Evolutionary conservation across 805 yeast species (phyloP).

Genomic region (Kazachstania martiniae): DNA sequence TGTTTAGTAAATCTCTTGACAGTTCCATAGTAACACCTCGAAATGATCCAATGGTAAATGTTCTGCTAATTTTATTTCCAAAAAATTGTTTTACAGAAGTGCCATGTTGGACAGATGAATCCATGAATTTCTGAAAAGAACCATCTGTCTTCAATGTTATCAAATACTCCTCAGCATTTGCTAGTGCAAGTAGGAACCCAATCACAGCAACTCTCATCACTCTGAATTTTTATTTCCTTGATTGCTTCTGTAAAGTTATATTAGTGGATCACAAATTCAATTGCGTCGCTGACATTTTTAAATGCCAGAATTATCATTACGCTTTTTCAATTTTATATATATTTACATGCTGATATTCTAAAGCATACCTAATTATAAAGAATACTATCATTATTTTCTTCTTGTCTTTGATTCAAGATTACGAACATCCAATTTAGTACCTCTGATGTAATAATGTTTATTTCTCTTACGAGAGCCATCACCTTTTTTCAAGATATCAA

Average conservation of each 20-base stretch:
- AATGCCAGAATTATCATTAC: too few species aligned
- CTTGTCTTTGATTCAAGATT: conserved; percentile 44
- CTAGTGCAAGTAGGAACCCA: too few species aligned
- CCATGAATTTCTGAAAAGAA: conserved; percentile 38
- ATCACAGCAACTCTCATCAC: too few species aligned
- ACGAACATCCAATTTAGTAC: conserved; percentile 62
- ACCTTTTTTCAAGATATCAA: conserved; percentile 63
- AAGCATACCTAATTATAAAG: too few species aligned
- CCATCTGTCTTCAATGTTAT: conserved; percentile 42
- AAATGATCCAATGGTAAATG: conserved; percentile 59
- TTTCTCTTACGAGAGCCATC: conserved; percentile 59
- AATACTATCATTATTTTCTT: conserved; percentile 14
- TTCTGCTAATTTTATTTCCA: conserved; percentile 36
- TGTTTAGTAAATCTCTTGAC: conserved; percentile 35
- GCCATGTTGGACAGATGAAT: conserved; percentile 30
- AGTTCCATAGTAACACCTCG: conserved; percentile 61
- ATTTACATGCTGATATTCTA: too few species aligned
- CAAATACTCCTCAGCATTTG: conserved; percentile 34
- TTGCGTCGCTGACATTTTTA: too few species aligned
- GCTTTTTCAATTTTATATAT: neutral
- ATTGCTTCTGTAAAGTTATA: neutral
- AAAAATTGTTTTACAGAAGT: conserved; percentile 31
- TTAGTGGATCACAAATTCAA: too few species aligned
- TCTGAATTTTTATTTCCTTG: too few species aligned
- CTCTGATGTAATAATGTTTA: conserved; percentile 86